Evolutionary conservation across 2,329 filamentous ascomycete species (phyloP).

Genomic region (Penicillium brevicompactum): DNA sequence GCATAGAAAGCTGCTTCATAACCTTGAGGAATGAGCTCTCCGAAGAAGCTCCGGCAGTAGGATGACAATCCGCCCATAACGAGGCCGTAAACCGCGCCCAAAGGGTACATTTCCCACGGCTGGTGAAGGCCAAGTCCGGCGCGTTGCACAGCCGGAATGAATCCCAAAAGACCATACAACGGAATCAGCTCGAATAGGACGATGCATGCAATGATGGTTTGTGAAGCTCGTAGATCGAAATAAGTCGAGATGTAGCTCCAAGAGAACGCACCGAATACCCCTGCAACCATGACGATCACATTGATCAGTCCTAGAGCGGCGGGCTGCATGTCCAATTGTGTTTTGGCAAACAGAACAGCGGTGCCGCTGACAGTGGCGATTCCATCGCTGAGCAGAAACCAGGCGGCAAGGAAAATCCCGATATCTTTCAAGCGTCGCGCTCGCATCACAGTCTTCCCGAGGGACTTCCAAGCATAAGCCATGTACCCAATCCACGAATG

Average conservation of each 20-base stretch:
- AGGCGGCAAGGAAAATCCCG: conserved; percentile 81
- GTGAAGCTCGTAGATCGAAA: conserved; percentile 72
- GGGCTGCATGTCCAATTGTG: conserved; percentile 83
- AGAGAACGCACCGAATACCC: conserved; percentile 83
- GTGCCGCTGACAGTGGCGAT: conserved; percentile 94
- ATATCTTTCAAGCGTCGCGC: conserved; percentile 77
- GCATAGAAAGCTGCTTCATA: conserved; percentile 96
- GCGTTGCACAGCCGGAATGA: conserved; percentile 74
- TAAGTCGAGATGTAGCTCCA: conserved; percentile 79
- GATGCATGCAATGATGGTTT: conserved; percentile 92
- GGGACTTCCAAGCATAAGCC: conserved; percentile 79
- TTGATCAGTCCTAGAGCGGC: conserved; percentile 90
- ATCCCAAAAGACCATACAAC: conserved; percentile 85
- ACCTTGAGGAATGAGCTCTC: conserved; percentile 89
- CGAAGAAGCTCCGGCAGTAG: conserved; percentile 90
- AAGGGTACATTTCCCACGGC: conserved; percentile 93
- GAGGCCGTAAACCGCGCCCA: conserved; percentile 88
- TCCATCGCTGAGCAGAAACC: conserved; percentile 93
- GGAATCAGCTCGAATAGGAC: conserved; percentile 89
- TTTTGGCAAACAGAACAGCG: conserved; percentile 94
- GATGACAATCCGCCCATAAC: conserved; percentile 90
- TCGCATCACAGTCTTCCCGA: conserved; percentile 76
- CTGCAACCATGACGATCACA: conserved; percentile 82
- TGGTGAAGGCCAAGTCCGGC: conserved; percentile 87
- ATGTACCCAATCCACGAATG: conserved; percentile 71